Conservation (phyloP, 164 flowering plant genomes). For the Cinnamomum chago region DNA sequence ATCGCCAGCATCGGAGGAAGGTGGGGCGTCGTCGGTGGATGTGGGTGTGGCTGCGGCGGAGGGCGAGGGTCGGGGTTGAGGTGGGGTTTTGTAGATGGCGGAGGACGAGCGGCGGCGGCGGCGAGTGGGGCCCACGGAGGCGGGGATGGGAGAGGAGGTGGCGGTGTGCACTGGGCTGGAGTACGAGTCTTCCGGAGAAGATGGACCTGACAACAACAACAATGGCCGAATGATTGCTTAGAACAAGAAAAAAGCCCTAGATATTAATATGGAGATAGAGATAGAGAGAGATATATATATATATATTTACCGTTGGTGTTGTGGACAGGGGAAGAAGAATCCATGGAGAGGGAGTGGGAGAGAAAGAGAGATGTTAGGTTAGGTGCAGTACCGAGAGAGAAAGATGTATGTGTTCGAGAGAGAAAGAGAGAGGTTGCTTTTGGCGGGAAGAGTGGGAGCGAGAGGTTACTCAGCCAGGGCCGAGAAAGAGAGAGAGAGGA, state of each 20-base stretch:
- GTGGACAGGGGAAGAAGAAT: conserved; percentile 7
- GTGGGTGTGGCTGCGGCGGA: conserved; percentile 41
- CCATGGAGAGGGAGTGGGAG: background rate
- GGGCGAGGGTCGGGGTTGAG: conserved; percentile 28
- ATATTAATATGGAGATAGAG: background rate
- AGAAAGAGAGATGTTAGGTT: background rate
- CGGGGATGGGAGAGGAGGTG: conserved; percentile 53
- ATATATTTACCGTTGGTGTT: conserved; percentile 8
- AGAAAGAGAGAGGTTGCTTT: background rate
- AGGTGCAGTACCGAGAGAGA: background rate
- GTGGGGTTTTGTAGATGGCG: conserved; percentile 28
- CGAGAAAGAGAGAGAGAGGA: background rate
- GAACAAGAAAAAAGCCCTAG: background rate
- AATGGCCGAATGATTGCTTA: background rate
- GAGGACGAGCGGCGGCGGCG: conserved; percentile 22
- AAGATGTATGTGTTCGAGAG: background rate
- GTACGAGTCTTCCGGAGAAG: conserved; percentile 62
- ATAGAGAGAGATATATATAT: background rate
- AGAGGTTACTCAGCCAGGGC: no score
- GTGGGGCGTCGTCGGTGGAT: conserved; percentile 42
- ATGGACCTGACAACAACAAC: conserved; percentile 40
- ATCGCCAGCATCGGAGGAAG: conserved; percentile 56
- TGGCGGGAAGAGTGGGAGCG: no score
- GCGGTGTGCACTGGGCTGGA: conserved; percentile 74
- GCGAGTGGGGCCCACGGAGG: conserved; percentile 20